phyloP scores from a whole-genome alignment of 139 green algal species.

The Trebouxia sp. region DNA sequence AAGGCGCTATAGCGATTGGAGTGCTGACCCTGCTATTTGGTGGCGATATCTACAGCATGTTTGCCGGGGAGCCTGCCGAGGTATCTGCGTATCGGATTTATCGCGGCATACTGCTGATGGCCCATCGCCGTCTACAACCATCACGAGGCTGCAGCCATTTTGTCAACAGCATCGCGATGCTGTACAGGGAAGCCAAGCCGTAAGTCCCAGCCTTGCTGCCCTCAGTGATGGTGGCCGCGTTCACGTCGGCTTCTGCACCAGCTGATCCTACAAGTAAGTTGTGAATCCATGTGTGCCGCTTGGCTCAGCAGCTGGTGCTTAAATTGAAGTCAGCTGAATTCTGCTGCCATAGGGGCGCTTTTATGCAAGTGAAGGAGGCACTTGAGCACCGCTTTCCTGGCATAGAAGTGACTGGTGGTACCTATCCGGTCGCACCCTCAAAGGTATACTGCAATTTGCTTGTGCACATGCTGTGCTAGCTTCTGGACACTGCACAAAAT shows the following conservation, averaged over 20 bases:
- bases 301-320: background rate
- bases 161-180: no score
- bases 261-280: slow-evolving; percentile 66
- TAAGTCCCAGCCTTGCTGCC: background rate
- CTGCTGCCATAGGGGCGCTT: slow-evolving; percentile 55
- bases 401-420: slow-evolving; percentile 52
- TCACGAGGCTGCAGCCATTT: no score
- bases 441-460: no score
- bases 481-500: background rate
- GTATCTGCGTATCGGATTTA: background rate
- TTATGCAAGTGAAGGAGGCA: slow-evolving; percentile 61
- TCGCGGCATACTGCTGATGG: no score
- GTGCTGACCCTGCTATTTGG: slow-evolving; percentile 30
- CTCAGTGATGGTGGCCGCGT: slow-evolving; percentile 43
- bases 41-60: slow-evolving; percentile 19
- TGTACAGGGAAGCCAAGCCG: background rate
- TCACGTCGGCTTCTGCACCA: slow-evolving; percentile 64
- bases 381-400: slow-evolving; percentile 52
- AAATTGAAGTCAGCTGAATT: background rate
- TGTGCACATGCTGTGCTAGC: background rate
- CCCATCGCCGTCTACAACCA: no score
- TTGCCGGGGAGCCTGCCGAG: background rate
- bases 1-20: slow-evolving; percentile 16
- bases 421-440: slow-evolving; percentile 49
- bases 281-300: background rate